These are phyloP conservation scores for Brassica rapa DNA, from an alignment of 345 rosid species.

Conservation along the genomic window DNA sequence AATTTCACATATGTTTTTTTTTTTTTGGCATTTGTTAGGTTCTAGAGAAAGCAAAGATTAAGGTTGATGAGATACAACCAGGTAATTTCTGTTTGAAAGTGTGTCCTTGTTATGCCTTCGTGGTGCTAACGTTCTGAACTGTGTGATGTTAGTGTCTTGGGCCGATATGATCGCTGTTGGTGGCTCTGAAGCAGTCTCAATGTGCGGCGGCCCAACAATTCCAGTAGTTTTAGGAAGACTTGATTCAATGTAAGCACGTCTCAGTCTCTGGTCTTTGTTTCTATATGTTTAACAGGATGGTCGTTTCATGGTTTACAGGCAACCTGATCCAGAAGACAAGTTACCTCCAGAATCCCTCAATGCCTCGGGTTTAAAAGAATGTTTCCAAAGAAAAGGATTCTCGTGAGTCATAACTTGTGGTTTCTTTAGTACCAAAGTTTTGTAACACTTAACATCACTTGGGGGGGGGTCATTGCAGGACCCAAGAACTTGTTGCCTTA, in stretches of 20 bases:
- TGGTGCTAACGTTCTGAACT: conserved; percentile 34
- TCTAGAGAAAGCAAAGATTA: conserved; percentile 77
- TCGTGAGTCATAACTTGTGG: conserved; percentile 55
- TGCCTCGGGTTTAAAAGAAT: conserved; percentile 72
- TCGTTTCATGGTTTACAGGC: conserved; percentile 44
- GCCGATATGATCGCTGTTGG: conserved; percentile 90
- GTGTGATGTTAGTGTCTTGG: conserved; percentile 75
- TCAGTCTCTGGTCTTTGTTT: conserved; percentile 24
- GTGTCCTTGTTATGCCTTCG: conserved; percentile 3
- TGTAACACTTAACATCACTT: conserved; percentile 14
- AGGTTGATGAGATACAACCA: conserved; percentile 60
- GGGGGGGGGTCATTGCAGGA: conserved; percentile 43
- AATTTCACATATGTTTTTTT: background rate
- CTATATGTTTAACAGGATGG: conserved; percentile 3
- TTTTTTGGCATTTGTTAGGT: conserved; percentile 47
- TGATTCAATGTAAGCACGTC: conserved; percentile 62
- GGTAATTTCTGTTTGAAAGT: conserved; percentile 46
- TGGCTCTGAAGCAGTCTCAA: conserved; percentile 88
- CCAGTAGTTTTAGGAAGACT: conserved; percentile 70
- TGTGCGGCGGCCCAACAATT: conserved; percentile 89
- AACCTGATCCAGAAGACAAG: conserved; percentile 81
- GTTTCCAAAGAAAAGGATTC: conserved; percentile 82
- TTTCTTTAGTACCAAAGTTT: background rate
- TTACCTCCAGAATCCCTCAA: conserved; percentile 73
- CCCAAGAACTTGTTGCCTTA: conserved; percentile 76